These are phyloP conservation scores for Ceratocystis cacaofunesta DNA, from an alignment of 2,329 filamentous ascomycete species.

Conservation along the genomic window DNA sequence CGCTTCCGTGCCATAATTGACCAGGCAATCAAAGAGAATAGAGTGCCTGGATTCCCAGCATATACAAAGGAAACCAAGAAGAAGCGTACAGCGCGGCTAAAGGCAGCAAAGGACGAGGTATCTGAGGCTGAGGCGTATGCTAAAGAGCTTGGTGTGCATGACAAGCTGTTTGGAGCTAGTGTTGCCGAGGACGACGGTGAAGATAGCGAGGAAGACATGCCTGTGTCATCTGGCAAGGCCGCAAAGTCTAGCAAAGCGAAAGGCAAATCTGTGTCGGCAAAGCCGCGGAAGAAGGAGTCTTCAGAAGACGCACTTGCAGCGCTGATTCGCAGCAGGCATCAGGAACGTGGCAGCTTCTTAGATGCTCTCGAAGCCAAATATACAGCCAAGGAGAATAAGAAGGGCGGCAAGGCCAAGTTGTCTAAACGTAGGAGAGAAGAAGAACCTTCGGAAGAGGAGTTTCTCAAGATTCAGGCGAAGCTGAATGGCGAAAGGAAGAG, in stretches of 20 bases:
- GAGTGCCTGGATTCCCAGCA: constrained; percentile 49
- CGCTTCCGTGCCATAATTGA: constrained; percentile 72
- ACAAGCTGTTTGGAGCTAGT: constrained; percentile 44
- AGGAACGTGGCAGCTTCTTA: constrained; percentile 50
- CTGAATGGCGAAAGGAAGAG: constrained; percentile 28
- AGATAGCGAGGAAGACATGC: constrained; percentile 19
- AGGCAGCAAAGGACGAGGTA: constrained; percentile 50
- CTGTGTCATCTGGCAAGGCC: background rate
- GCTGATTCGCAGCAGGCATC: constrained; percentile 58
- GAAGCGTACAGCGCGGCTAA: constrained; percentile 42
- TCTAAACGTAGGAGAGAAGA: constrained; percentile 40
- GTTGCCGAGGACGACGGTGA: constrained; percentile 19
- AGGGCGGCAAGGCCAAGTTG: background rate
- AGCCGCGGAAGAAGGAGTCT: constrained; percentile 25
- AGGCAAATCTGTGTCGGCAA: constrained; percentile 3
- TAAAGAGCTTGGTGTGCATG: constrained; percentile 58
- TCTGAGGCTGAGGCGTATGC: constrained; percentile 60
- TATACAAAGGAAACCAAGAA: constrained; percentile 63
- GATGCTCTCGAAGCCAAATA: constrained; percentile 69
- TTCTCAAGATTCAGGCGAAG: constrained; percentile 21
- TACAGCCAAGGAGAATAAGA: constrained; percentile 33
- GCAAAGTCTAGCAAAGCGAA: background rate
- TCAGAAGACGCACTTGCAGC: constrained; percentile 49
- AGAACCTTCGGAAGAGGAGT: constrained; percentile 42
- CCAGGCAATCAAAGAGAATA: constrained; percentile 54